These are phyloP conservation scores for Agapanthus africanus DNA, from an alignment of 106 monocot species.

Conservation along the genomic window DNA sequence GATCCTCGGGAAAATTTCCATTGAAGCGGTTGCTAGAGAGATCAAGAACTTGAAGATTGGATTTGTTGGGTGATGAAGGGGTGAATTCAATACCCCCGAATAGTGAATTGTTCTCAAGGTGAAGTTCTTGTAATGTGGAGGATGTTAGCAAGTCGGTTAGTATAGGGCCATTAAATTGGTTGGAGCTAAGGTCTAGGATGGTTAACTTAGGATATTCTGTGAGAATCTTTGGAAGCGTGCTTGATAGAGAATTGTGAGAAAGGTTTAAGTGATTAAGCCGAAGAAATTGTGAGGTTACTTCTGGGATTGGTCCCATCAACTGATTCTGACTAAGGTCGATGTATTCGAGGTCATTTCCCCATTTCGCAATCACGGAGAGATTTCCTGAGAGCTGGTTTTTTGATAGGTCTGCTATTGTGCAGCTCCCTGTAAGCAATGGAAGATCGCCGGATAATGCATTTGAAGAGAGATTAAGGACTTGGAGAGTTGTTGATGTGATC, in stretches of 20 bases:
- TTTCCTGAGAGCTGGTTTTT: slow-evolving; percentile 76
- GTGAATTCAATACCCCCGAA: slow-evolving; percentile 36
- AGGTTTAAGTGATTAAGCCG: slow-evolving; percentile 67
- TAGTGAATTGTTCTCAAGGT: slow-evolving; percentile 63
- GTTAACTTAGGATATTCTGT: slow-evolving; percentile 58
- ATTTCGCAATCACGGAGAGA: slow-evolving; percentile 76
- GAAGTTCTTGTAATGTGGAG: slow-evolving; percentile 64
- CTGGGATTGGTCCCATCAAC: slow-evolving; percentile 56
- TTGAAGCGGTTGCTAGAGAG: slow-evolving; percentile 64
- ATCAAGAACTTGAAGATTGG: slow-evolving; percentile 51
- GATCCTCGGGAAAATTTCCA: slow-evolving; percentile 59
- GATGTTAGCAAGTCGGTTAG: slow-evolving; percentile 37
- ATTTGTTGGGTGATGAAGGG: slow-evolving; percentile 30
- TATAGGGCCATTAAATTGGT: slow-evolving; percentile 54
- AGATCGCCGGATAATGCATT: slow-evolving; percentile 74
- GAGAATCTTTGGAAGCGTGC: slow-evolving; percentile 42
- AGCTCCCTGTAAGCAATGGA: slow-evolving; percentile 79
- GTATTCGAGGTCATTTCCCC: slow-evolving; percentile 67
- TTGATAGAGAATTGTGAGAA: slow-evolving; percentile 51
- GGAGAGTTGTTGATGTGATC: slow-evolving; percentile 91
- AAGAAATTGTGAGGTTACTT: slow-evolving; percentile 68
- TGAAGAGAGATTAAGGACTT: slow-evolving; percentile 81
- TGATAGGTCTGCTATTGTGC: slow-evolving; percentile 67
- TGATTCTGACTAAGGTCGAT: slow-evolving; percentile 87
- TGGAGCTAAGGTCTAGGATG: slow-evolving; percentile 69